Base-by-base conservation (phyloP, 768 basidiomycete species). In the Auriscalpium microsporum region DNA sequence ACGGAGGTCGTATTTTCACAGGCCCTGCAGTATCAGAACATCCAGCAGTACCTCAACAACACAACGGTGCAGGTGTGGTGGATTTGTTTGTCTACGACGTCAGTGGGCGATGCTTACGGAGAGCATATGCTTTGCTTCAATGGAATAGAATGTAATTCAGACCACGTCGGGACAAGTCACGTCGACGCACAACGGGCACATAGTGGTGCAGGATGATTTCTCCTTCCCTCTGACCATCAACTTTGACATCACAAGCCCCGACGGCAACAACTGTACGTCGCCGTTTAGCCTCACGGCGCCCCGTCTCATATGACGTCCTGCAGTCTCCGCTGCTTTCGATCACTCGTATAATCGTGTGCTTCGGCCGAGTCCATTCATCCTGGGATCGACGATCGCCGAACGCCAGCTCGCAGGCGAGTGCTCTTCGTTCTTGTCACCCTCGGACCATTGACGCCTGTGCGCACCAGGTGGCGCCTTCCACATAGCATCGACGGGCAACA, bases 311-410 rank as follows among this genome's bases (percentile, higher is more conserved):
- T 13, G 9, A 3, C 14, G 36, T 34, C n/a, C 10, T 54, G 5
- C 50, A 87, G 84, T 78, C 63, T 72, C 73, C 50, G 69, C 75
- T 10, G 62, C 64, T 3, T 76, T 90, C 56, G 84, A 90, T 61
- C 87, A 88, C 62, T 83, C 82, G 0, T 90, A 87, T 63, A 67
- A 80, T 50, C 80, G 87, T 21, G 69, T 72, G 21, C 67, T 83
- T 40, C 63, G 77, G 13, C 86, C 86, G 1, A 73, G 75, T 42
- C 82, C 86, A 2, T 78, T 84, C 58, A 75, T 81, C 52, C 63
- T 80, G 6, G 76, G 75, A 10, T 84, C 82, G 9, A 77, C 75
- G 10, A 87, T 85, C 35, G 56, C 67, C 16, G 78, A 84, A 57
- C 77, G 72, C 23, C 88, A 90, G 64, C 67, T 76, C 36, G 75